These are phyloP conservation scores for Saccharomyces pastorianus DNA, from an alignment of 1,139 yeast genomes.

Conservation along the genomic window DNA sequence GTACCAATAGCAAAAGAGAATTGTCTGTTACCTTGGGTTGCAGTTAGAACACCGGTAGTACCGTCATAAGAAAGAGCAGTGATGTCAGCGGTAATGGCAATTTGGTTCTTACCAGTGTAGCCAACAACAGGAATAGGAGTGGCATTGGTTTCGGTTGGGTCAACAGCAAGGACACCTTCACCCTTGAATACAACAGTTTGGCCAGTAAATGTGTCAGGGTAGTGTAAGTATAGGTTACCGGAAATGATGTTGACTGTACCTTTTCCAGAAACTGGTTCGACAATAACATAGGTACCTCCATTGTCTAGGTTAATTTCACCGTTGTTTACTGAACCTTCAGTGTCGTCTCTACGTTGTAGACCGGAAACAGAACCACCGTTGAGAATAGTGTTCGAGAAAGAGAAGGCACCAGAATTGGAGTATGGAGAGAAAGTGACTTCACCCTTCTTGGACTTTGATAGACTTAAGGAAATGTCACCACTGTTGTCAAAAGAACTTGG, in stretches of 20 bases:
- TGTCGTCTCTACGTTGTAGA: not conserved
- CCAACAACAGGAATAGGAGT: not conserved
- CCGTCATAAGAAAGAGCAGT: not conserved
- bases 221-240: not conserved
- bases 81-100: not conserved
- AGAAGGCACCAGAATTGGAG: not conserved
- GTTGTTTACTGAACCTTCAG: not conserved
- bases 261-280: not conserved
- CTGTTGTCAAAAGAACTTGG: not conserved
- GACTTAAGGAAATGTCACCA: not conserved
- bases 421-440: not conserved
- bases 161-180: not conserved
- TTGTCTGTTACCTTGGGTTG: not conserved
- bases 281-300: not conserved
- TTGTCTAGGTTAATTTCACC: not conserved
- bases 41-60: not conserved
- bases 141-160: not conserved
- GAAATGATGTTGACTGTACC: not conserved
- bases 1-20: not conserved
- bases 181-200: not conserved
- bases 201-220: not conserved
- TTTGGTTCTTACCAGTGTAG: not conserved
- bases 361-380: not conserved
- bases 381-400: not conserved
- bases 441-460: not conserved